Evolutionary conservation across 192 early-diverging fungal genomes (phyloP).

Genomic region (Chytriomyces confervae): DNA sequence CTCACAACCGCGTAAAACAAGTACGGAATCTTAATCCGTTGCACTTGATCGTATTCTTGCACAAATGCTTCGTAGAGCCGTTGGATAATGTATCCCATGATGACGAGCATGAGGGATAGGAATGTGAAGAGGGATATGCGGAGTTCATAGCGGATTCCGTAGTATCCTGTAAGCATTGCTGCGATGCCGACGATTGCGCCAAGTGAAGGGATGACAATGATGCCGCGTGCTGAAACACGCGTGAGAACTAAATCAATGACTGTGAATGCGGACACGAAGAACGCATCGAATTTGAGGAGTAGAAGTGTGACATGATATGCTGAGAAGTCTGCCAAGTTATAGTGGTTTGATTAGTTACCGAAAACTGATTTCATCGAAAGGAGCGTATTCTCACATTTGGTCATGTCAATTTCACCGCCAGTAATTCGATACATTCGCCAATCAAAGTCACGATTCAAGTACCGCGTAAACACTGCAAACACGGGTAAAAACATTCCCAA

Average conservation of each 20-base stretch:
- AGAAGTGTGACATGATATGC: conserved; percentile 19
- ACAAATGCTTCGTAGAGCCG: neutral
- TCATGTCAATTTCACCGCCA: conserved; percentile 8
- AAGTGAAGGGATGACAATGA: conserved; percentile 1
- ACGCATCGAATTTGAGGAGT: conserved; percentile 22
- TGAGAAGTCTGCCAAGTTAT: neutral
- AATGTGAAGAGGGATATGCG: neutral
- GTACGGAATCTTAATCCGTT: neutral
- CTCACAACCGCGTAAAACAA: neutral
- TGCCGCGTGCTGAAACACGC: neutral
- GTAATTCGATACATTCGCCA: conserved; percentile 30
- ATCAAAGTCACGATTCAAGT: conserved; percentile 15
- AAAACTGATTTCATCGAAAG: neutral
- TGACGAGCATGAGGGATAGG: too few species aligned
- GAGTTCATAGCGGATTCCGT: conserved; percentile 15
- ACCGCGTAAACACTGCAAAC: conserved; percentile 18
- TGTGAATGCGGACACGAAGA: conserved; percentile 30
- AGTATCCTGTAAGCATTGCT: conserved; percentile 11
- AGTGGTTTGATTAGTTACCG: neutral
- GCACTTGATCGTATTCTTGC: too few species aligned
- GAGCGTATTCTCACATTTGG: neutral
- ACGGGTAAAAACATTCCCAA: conserved; percentile 22
- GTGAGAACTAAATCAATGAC: conserved; percentile 33
- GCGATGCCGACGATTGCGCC: conserved; percentile 3
- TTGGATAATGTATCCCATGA: neutral